phyloP scores from a whole-genome alignment of 2,329 filamentous ascomycete genomes.

The Diaporthe nobilis region DNA sequence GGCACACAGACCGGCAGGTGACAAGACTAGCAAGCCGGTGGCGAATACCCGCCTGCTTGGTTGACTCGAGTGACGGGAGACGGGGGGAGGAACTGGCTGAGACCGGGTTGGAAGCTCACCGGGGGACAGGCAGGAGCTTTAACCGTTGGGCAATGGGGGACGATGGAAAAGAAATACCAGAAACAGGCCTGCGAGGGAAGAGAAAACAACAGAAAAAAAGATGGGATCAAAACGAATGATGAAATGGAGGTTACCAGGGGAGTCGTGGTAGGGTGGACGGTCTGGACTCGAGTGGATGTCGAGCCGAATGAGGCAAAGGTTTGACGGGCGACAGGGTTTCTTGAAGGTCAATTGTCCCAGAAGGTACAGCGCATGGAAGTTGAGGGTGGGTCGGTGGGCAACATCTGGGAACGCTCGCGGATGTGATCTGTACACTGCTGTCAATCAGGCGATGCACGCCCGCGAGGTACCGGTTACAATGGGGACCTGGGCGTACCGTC shows the following conservation, averaged over 20 bases:
- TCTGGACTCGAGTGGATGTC: constrained; percentile 37
- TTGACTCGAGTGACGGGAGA: constrained; percentile 33
- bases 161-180: constrained; percentile 24
- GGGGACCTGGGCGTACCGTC: neutral
- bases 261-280: constrained; percentile 32
- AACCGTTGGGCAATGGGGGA: neutral
- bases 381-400: constrained; percentile 36
- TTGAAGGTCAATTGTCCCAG: constrained; percentile 33
- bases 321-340: constrained; percentile 35
- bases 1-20: constrained; percentile 40
- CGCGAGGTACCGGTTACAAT: constrained; percentile 30
- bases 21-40: constrained; percentile 42
- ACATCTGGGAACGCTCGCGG: constrained; percentile 37
- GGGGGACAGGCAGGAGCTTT: constrained; percentile 34
- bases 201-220: constrained; percentile 31
- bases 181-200: constrained; percentile 31
- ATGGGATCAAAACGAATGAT: constrained; percentile 40
- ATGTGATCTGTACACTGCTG: constrained; percentile 39
- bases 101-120: constrained; percentile 36
- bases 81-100: constrained; percentile 34
- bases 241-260: constrained; percentile 35
- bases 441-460: constrained; percentile 35
- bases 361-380: constrained; percentile 38
- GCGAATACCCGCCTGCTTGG: constrained; percentile 40
- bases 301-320: constrained; percentile 36